A percentile compares a stretch with the other conserved stretches of the same genome.
Conservation (phyloP, 345 rosid genomes). For the Nephelium lappaceum region DNA sequence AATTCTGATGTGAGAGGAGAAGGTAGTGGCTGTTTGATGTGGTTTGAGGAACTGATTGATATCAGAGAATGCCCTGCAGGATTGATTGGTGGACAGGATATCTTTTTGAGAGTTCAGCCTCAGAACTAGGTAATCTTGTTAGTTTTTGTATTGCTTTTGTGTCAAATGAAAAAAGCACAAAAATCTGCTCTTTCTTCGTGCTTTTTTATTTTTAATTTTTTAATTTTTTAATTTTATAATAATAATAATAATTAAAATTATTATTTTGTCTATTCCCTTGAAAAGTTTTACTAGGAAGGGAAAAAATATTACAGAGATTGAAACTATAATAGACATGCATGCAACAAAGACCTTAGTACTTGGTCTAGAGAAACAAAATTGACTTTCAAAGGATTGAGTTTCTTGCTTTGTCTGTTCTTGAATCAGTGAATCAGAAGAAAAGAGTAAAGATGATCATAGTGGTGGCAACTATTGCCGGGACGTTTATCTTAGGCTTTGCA, state of each 20-base stretch:
- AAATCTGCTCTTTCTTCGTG: too few relatives aligned
- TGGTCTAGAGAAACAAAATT: background rate
- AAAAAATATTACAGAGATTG: too few relatives aligned
- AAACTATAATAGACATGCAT: background rate
- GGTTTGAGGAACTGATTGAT: conserved; percentile 40
- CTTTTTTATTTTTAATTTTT: too few relatives aligned
- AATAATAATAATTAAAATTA: too few relatives aligned
- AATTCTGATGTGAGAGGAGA: conserved; percentile 13
- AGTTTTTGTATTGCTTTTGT: background rate
- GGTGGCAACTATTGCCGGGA: conserved; percentile 3
- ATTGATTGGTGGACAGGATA: conserved; percentile 20
- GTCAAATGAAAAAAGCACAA: background rate
- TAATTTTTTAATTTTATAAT: too few relatives aligned
- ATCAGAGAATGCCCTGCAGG: background rate
- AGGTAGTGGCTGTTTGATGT: conserved; percentile 39
- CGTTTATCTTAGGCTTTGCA: background rate
- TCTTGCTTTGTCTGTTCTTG: background rate
- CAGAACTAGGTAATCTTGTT: conserved; percentile 29
- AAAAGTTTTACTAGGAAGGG: too few relatives aligned
- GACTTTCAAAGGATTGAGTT: background rate
- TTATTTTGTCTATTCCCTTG: too few relatives aligned
- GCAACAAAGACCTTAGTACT: background rate
- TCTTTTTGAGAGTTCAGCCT: conserved; percentile 28
- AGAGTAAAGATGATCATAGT: background rate
- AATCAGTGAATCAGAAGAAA: background rate